These are phyloP conservation scores for Helenozyma rhizophorensis DNA, from an alignment of 805 yeast genomes.

Conservation along the genomic window DNA sequence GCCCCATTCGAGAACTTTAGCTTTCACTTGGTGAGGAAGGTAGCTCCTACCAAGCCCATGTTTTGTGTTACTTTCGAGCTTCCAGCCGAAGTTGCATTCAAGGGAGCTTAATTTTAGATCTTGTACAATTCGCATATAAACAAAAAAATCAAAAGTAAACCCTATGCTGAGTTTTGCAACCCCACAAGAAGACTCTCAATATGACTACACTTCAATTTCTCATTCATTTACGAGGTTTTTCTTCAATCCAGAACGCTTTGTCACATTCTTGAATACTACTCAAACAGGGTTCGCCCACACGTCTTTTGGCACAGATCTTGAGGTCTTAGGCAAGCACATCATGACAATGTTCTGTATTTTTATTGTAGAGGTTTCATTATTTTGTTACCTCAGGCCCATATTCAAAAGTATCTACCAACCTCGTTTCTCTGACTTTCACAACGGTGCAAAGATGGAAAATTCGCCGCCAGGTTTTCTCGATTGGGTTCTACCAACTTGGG, in stretches of 20 bases:
- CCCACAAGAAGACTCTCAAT: not conserved
- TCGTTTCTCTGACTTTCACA: constrained; percentile 41
- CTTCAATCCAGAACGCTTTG: constrained; percentile 22
- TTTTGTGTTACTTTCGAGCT: constrained; percentile 77
- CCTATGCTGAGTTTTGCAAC: constrained; percentile 2
- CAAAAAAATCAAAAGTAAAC: not conserved
- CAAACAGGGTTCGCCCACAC: constrained; percentile 57
- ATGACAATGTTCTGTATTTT: constrained; percentile 52
- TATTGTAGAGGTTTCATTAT: constrained; percentile 44
- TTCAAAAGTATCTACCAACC: constrained; percentile 50
- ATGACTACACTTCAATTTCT: constrained; percentile 24
- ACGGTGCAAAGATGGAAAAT: constrained; percentile 32
- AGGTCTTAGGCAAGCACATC: constrained; percentile 53
- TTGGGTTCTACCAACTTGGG: constrained; percentile 51
- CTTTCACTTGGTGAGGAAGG: constrained; percentile 87
- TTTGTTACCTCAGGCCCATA: constrained; percentile 32
- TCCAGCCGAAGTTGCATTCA: constrained; percentile 64
- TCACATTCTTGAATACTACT: constrained; percentile 45
- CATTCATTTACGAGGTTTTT: constrained; percentile 26
- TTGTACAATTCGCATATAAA: constrained; percentile 1
- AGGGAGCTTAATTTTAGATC: no score
- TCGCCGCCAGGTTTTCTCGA: constrained; percentile 42
- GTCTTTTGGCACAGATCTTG: constrained; percentile 54
- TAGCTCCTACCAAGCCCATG: constrained; percentile 97
- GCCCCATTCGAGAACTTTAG: constrained; percentile 45